Conservation (phyloP, 2,329 filamentous ascomycete species). For the Bipolaris victoriae region DNA sequence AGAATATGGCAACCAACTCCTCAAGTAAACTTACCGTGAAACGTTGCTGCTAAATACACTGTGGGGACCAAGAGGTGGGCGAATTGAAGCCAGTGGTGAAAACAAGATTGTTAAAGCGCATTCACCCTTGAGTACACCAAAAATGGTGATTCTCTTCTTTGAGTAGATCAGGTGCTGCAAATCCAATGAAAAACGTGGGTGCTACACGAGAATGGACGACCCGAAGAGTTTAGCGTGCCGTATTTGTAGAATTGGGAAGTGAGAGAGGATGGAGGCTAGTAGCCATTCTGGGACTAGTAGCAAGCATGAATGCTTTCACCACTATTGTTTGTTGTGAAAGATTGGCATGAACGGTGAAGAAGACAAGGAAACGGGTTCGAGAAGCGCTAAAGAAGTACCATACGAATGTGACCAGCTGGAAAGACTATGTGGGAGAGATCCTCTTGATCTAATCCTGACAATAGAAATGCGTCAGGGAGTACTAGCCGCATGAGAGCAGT, state of each 20-base stretch:
- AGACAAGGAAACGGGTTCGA: not conserved
- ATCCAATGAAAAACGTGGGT: not conserved
- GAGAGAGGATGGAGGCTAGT: slow-evolving; percentile 2
- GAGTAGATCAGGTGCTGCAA: not conserved
- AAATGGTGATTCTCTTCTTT: not conserved
- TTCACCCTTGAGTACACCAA: not conserved
- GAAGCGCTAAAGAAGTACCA: not conserved
- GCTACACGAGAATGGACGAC: not conserved
- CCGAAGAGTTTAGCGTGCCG: not conserved
- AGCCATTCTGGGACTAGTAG: not conserved
- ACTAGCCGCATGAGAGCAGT: no score
- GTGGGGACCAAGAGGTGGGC: not conserved
- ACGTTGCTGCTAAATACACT: not conserved
- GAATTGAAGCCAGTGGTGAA: not conserved
- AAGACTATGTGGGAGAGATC: no score
- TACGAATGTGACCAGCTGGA: not conserved
- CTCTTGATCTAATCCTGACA: no score
- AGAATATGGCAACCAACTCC: not conserved
- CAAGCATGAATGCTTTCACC: not conserved
- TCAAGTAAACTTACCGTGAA: not conserved
- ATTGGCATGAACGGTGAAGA: not conserved
- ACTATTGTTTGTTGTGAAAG: not conserved
- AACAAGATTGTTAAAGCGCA: not conserved
- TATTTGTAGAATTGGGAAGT: slow-evolving; percentile 4
- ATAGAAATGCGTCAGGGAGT: no score